phyloP scores from a whole-genome alignment of 139 green algal species.

The Zygnema circumcarinatum region DNA sequence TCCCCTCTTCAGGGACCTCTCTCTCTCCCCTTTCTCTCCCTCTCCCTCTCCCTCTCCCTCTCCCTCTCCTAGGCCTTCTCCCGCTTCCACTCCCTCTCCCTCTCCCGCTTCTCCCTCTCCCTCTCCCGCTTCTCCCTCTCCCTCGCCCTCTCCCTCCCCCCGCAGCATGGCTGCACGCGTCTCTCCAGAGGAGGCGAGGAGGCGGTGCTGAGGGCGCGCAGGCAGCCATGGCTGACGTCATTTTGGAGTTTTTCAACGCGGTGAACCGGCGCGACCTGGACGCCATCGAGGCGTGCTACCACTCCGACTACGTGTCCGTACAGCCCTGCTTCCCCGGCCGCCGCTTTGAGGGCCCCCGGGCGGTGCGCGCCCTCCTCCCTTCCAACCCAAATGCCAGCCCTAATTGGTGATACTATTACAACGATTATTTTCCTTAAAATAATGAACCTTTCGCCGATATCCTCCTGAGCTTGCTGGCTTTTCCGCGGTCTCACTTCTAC shows the following conservation, averaged over 20 bases:
- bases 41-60: not conserved
- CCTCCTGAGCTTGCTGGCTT: no score
- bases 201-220: no score
- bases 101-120: not conserved
- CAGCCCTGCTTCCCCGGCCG: constrained; percentile 6
- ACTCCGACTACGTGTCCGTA: constrained; percentile 7
- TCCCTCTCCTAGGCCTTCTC: not conserved
- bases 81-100: not conserved
- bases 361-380: no score
- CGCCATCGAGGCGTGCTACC: constrained; percentile 18
- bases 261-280: constrained; percentile 22
- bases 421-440: no score
- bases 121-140: not conserved
- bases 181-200: not conserved
- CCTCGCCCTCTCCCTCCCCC: not conserved
- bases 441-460: no score
- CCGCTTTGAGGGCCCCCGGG: not conserved
- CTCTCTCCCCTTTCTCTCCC: not conserved
- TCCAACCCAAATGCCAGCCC: no score
- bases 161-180: not conserved
- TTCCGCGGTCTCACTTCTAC: no score
- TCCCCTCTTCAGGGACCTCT: not conserved
- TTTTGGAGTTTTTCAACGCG: not conserved
- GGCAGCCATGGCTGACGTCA: constrained; percentile 24
- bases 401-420: no score